Evolutionary conservation across 495 filamentous ascomycete genomes (phyloP), one percentile per base, ranked within the genome.

Genomic region (Podospora pseudocomata): DNA sequence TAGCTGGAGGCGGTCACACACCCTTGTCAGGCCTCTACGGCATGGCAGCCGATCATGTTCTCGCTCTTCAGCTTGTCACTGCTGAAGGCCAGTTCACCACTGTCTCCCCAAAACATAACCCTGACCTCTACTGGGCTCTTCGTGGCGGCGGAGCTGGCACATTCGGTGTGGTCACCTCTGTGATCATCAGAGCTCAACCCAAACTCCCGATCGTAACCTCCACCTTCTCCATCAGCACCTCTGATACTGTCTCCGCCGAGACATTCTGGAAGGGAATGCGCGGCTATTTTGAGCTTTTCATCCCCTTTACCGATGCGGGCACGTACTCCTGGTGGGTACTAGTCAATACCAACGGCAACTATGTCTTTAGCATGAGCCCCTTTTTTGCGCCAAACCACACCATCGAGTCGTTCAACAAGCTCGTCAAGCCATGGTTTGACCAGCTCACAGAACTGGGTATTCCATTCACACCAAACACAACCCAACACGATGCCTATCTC

Each of bases 111-210:
- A 75, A 73, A 15, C 68, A 80, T 28, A 78, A 86, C 59, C 57
- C 70, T 23, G 82, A 86, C 65, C 77, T 86, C n/a, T 87, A 85
- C 60, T 81, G 81, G 76, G 86, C 84, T 2, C 73, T 89, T 6
- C 78, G 84, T 20, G 85, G 86, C 11, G 85, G 85, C 3, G 79
- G 80, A 44, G 78, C 75, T 27, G 64, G 84, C 67, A 85, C 83
- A 49, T 88, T 78, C 64, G 86, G 85, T 11, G 75, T 86, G 4
- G 82, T 86, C 5, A 82, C 81, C 26, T 85, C 83, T 0, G 68
- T 86, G 54, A 80, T 79, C 32, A 77, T 83, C 56, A 82, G 80
- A 34, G 80, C 82, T 26, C 75, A 80, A 60, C 79, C 73, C 26
- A 81, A 82, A 64, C 71, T 77, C 1, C 77, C 83, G 5, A 67